Base-by-base conservation (phyloP, 108 stramenopile species). In the Craspedostauros australis region DNA sequence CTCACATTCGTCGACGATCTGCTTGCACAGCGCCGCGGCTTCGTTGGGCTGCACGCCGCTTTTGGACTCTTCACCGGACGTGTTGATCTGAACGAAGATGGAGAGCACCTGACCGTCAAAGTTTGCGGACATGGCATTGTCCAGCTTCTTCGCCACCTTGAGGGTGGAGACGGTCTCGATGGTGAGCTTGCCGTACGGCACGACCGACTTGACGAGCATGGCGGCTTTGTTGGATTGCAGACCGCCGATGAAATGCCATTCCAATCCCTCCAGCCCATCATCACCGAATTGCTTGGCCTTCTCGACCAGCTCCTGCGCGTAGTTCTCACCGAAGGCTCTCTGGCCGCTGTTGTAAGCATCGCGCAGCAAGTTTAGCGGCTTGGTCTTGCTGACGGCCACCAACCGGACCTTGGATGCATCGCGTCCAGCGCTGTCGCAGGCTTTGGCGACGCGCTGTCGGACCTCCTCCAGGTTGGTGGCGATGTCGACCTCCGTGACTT, bases 271-370 rank as follows among this genome's bases (percentile, higher is more conserved):
- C 27, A 42, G 21, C 12, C 45, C 48, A 24, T 47, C 49, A 28
- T 40, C 23, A 11, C 89, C 84, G 59, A 97, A 68, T 11, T 78
- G 60, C 15, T 52, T 50, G 8, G 91, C 90, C 57, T 99, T 99
- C n/a, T 91, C 78, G 31, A 88, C 79, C 48, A 99, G 62, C 82
- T 99, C 98, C 57, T 99, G 98, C n/a, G 84, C 93, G 61, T 99
- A 99, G 75, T 99, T 99, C 60, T 99, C 98, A 23, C 98, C 98
- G 79, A 99, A 99, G 36, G 88, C 52, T 20, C 94, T 76, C 46
- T 94, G 88, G 6, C 94, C 95, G 28, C 89, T 66, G 29, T 91
- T 71, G 60, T 96, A 98, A n/a, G 93, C 91, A 34, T 67, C 81
- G 46, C 70, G 49, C 4, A 98, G 68, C 27, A 80, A 57, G 52